These are phyloP conservation scores for Phalaenopsis aphrodite DNA, from an alignment of 106 monocot species.

Conservation along the genomic window DNA sequence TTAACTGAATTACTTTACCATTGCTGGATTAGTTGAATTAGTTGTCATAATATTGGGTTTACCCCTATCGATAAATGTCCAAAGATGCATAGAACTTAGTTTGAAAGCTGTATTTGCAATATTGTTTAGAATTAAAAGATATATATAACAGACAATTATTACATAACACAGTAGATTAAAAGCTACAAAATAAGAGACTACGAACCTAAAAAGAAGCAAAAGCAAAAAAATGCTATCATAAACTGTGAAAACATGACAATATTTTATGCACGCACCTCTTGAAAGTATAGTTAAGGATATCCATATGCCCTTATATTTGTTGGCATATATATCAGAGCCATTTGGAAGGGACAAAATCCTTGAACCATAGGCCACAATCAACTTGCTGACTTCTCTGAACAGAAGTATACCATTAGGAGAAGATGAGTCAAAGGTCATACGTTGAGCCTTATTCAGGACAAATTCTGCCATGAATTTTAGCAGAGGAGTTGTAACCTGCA, in stretches of 20 bases:
- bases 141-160: background rate
- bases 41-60: background rate
- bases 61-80: background rate
- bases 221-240: background rate
- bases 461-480: slow-evolving; percentile 96
- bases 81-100: background rate
- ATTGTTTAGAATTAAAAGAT: background rate
- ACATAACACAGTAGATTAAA: background rate
- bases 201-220: background rate
- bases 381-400: slow-evolving; percentile 94
- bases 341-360: slow-evolving; percentile 82
- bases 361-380: slow-evolving; percentile 86
- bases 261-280: slow-evolving; percentile 38
- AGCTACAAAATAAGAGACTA: no score
- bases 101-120: background rate
- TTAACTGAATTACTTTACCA: background rate
- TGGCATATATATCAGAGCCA: slow-evolving; percentile 64
- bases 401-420: slow-evolving; percentile 98
- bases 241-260: background rate
- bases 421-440: slow-evolving; percentile 91
- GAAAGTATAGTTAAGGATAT: slow-evolving; percentile 78
- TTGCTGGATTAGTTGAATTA: background rate
- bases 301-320: slow-evolving; percentile 97
- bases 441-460: slow-evolving; percentile 83
- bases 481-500: slow-evolving; percentile 92